Base-by-base conservation (phyloP, 73 alveolate species). In the Tetrahymena borealis region DNA sequence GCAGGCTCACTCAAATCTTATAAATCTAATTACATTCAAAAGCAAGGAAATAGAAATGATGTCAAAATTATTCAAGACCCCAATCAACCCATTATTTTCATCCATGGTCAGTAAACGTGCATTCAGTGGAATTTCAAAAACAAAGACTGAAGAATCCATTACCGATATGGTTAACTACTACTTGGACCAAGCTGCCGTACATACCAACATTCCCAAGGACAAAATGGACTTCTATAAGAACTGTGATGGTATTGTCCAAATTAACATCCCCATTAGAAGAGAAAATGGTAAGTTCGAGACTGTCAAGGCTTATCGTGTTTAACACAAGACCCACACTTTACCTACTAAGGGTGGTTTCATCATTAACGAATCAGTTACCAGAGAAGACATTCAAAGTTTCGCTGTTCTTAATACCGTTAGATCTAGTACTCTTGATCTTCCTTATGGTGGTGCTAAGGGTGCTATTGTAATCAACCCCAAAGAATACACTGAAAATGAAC, bases 381-480 rank as follows among this genome's bases (percentile, higher is more conserved):
- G 94, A 28, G 95, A 94, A 40, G 99, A 97, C 39, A 95, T 96
- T 28, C 95, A 96, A 78, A 98, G 98, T 33, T 91, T 97, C 79
- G 97, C 99, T 12, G 90, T 96, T 28, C 95, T 97, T 40, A 97
- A 96, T 98, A 97, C 99, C 11, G 94, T 94, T 42, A 97, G 96
- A 93, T 95, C 96, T 37, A 94, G 97, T 13, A 90, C 92, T 77
- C 96, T 97, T 60, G 97, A 95, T 90, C 78, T 97, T 31, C 99
- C 99, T n/a, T 97, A 96, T 90, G 99, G 99, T 38, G 99, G 99
- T 32, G 99, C 98, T 33, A 97, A 97, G 96, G 99, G 99, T 39
- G 99, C 98, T 16, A 94, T 97, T 78, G 94, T 94, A 43, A 96
- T 97, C 92, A 96, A 97, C 90, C 99, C 99, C 32, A 94, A 91